A percentile compares a stretch with the other conserved stretches of the same genome.
Conservation (phyloP, 176 grass and related monocot genomes). For the Leersia perrieri region DNA sequence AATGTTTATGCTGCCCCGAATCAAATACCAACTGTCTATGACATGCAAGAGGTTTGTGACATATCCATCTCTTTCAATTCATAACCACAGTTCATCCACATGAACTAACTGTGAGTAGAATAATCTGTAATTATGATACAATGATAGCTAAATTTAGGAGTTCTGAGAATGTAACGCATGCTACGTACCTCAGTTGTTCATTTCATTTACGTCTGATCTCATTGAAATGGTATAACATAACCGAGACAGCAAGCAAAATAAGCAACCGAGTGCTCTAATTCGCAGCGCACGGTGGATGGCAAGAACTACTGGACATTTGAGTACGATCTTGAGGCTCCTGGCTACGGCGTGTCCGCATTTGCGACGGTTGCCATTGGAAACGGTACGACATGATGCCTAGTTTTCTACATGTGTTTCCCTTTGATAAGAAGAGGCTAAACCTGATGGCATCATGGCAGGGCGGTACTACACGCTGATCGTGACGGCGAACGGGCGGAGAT, state of each 20-base stretch:
- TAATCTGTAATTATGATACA: neutral
- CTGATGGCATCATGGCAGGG: slow-evolving; percentile 25
- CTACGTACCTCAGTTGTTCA: neutral
- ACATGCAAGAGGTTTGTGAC: slow-evolving; percentile 74
- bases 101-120: neutral
- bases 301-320: slow-evolving; percentile 99
- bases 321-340: slow-evolving; percentile 77
- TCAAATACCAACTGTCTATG: slow-evolving; percentile 70
- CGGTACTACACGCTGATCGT: slow-evolving; percentile 85
- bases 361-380: slow-evolving; percentile 91
- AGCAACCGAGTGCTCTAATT: neutral
- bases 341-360: slow-evolving; percentile 67
- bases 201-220: neutral
- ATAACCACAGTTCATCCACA: neutral
- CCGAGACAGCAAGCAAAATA: neutral
- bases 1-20: slow-evolving; percentile 84
- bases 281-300: slow-evolving; percentile 79
- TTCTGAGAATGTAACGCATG: neutral
- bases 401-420: neutral
- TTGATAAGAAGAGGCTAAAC: neutral
- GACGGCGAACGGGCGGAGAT: slow-evolving; percentile 81
- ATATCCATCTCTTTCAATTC: neutral
- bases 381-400: slow-evolving; percentile 14
- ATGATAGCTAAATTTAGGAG: too few relatives aligned
- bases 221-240: neutral